Evolutionary conservation across 129 eudicot species (phyloP), one percentile per base, ranked within the genome.

Genomic region (Pittosporum tobira): DNA sequence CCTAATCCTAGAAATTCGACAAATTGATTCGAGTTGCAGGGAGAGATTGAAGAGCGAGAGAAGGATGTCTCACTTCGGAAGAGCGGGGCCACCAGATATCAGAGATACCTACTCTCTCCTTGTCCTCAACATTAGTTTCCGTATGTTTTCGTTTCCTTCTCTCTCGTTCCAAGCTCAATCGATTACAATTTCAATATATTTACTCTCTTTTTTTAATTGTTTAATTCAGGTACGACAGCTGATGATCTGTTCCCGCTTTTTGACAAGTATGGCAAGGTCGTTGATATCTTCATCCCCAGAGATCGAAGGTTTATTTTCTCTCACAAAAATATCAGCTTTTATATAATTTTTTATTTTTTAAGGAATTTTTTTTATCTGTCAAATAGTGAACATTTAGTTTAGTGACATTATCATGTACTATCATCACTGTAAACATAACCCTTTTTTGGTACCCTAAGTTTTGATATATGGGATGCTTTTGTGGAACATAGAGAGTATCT

Each of bases 81-180:
- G 97, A 68, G 68, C 85, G 6, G 97, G 97, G 5, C 97, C 97
- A 26, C 97, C 97, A 29, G 97, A 89, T 52, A 89, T 89, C 81
- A 73, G 70, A 42, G 97, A 89, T 76, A 89, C 97, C 27, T 85
- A 74, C 72, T 89, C 97, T 30, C 95, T 89, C n/a, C 95, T 89
- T 57, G 83, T 89, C 66, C 97, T 85, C 84, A 89, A 89, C 71
- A 85, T 89, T 67, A 85, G 93, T 69, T 89, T 89, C 82, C 88
- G 97, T 89, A 82, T 22, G 38, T 36, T 25, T 49, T 7, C 20
- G 49, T 31, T 18, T 20, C 31, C 58, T 3, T 36, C 30, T 56
- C 10, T 57, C 25, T 60, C 19, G 20, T 4, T 59, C 38, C 19
- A 11, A 40, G n/a, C 46, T 40, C 18, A 11, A 40, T 12, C n/a